A percentile compares a stretch with the other conserved stretches of the same genome.
Conservation (phyloP, 306 rosid species). For the Glycyrrhiza uralensis region DNA sequence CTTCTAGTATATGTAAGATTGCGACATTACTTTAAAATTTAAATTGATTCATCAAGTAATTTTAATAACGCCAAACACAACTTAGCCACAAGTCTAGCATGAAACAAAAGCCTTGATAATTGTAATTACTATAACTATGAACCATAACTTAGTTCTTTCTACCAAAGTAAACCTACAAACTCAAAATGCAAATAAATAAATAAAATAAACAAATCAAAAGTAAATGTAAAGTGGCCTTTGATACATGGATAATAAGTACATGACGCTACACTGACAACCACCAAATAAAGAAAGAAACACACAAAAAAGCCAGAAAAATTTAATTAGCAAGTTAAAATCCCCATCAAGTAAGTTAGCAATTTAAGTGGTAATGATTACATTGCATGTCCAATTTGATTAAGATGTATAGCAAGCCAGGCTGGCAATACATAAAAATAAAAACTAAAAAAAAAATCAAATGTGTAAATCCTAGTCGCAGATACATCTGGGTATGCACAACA, state of each 20-base stretch:
- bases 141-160: background rate
- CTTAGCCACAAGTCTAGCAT: background rate
- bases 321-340: background rate
- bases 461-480: background rate
- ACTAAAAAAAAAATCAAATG: background rate
- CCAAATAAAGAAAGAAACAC: background rate
- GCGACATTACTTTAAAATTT: background rate
- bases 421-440: conserved; percentile 9
- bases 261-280: background rate
- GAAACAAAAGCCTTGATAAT: background rate
- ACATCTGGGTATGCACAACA: background rate
- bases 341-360: background rate
- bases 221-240: background rate
- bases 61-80: background rate
- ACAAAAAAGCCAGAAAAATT: background rate
- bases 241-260: background rate
- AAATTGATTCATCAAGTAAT: background rate
- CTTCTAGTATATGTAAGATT: background rate
- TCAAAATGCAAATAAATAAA: background rate
- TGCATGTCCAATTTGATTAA: background rate
- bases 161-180: background rate
- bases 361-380: background rate
- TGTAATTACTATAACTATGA: background rate
- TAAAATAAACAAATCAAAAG: background rate
- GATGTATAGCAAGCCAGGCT: background rate